phyloP scores from a whole-genome alignment of 2,329 filamentous ascomycete species.

The Sporothrix sp. region DNA sequence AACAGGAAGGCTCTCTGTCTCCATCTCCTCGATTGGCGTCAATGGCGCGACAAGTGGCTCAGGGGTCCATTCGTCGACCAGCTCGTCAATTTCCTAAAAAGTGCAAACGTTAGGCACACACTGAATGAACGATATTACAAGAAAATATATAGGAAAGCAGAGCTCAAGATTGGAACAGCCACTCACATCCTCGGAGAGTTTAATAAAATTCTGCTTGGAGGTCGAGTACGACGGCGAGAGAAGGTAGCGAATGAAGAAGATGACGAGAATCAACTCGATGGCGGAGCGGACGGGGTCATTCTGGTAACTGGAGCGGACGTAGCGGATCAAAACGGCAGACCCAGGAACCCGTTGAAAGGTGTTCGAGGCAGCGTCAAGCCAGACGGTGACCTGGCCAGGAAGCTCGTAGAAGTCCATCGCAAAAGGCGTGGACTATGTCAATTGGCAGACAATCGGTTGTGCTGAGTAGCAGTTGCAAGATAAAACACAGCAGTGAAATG shows the following conservation, averaged over 20 bases:
- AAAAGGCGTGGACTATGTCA: background rate
- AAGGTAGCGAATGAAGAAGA: constrained; percentile 92
- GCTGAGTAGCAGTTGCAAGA: background rate
- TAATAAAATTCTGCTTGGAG: constrained; percentile 79
- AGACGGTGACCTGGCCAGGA: constrained; percentile 43
- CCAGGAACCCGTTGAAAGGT: constrained; percentile 87
- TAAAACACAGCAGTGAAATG: background rate
- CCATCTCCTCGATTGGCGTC: constrained; percentile 65
- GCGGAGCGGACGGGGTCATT: constrained; percentile 90
- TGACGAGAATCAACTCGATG: constrained; percentile 84
- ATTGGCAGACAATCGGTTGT: background rate
- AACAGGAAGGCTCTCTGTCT: constrained; percentile 76
- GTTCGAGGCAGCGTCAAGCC: constrained; percentile 43
- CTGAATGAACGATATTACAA: background rate
- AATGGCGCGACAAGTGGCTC: constrained; percentile 75
- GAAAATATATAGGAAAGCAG: background rate
- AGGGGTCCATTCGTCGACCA: constrained; percentile 93
- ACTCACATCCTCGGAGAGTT: constrained; percentile 65
- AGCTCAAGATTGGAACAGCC: background rate
- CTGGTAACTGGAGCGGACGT: constrained; percentile 95
- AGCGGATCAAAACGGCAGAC: constrained; percentile 86
- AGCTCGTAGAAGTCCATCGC: constrained; percentile 55
- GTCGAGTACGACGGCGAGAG: constrained; percentile 88
- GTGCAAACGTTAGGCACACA: background rate
- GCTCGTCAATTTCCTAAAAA: constrained; percentile 73